phyloP scores from a whole-genome alignment of 2,329 filamentous ascomycete species.

The Arthrobotrys conoides region DNA sequence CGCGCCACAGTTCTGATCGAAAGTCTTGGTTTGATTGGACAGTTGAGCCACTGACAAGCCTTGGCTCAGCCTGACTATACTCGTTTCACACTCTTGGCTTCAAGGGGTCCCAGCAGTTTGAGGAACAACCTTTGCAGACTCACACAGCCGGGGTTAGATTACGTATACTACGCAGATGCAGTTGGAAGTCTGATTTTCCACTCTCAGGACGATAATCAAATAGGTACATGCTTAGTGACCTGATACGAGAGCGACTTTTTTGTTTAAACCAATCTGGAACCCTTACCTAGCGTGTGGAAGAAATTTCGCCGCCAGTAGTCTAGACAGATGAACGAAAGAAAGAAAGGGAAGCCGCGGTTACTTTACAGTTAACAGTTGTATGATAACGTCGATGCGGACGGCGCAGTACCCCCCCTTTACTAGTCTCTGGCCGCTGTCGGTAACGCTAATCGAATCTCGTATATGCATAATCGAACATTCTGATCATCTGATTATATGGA shows the following conservation, averaged over 20 bases:
- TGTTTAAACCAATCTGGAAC: slow-evolving; percentile 4
- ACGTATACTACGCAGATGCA: slow-evolving; percentile 28
- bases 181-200: slow-evolving; percentile 12
- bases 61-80: slow-evolving; percentile 33
- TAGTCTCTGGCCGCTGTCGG: not conserved
- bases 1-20: slow-evolving; percentile 47
- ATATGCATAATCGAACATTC: slow-evolving; percentile 30
- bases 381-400: slow-evolving; percentile 24
- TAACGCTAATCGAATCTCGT: slow-evolving; percentile 36
- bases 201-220: slow-evolving; percentile 11
- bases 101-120: slow-evolving; percentile 20
- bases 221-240: slow-evolving; percentile 13
- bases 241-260: slow-evolving; percentile 21
- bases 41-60: slow-evolving; percentile 48
- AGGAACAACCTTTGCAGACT: slow-evolving; percentile 27
- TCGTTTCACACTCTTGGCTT: slow-evolving; percentile 52
- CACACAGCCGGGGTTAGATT: slow-evolving; percentile 59
- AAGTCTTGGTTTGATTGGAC: slow-evolving; percentile 18
- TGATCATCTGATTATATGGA: slow-evolving; percentile 46
- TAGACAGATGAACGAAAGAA: not conserved
- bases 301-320: slow-evolving; percentile 15
- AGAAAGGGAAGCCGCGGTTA: slow-evolving; percentile 12
- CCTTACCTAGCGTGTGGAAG: slow-evolving; percentile 7
- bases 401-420: slow-evolving; percentile 37
- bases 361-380: not conserved